Percentiles rank a stretch among this genome's conserved stretches.
phyloP scores from a whole-genome alignment of 225 moss, liverwort and hornwort species.

The Pleurozium schreberi region DNA sequence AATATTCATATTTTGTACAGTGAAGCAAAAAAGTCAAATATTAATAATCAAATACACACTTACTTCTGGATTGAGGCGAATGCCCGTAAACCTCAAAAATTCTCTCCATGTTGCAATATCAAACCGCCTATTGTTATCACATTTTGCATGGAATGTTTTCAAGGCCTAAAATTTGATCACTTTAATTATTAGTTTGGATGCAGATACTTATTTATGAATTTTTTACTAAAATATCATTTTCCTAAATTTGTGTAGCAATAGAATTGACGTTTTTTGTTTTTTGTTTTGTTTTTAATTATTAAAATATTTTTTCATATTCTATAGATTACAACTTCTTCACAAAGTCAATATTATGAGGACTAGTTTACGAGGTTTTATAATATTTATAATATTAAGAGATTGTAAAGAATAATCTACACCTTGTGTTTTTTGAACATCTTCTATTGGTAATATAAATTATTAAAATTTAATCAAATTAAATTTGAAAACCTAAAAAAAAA shows the following conservation, averaged over 20 bases:
- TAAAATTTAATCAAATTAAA: neutral
- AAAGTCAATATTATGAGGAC: neutral
- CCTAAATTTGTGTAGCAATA: neutral
- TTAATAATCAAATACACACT: neutral
- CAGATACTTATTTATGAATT: too few relatives aligned
- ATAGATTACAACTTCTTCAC: neutral
- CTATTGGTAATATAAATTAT: neutral
- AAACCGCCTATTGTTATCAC: slow-evolving; percentile 13
- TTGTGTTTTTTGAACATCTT: neutral
- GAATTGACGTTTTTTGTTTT: neutral
- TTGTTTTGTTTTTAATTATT: neutral
- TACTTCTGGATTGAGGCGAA: slow-evolving; percentile 82
- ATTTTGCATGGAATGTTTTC: slow-evolving; percentile 20
- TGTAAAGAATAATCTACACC: neutral
- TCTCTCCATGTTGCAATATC: slow-evolving; percentile 37
- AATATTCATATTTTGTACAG: neutral
- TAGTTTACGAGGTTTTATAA: neutral
- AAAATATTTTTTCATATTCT: too few relatives aligned
- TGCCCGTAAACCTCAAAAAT: slow-evolving; percentile 24
- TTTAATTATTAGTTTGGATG: neutral
- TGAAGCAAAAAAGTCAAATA: neutral
- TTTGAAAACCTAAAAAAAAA: too few relatives aligned
- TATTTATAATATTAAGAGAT: too few relatives aligned
- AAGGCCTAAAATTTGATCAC: neutral
- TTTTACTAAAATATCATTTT: neutral